Conservation (phyloP, 225 moss, liverwort and hornwort species). For the Straminergon stramineum region DNA sequence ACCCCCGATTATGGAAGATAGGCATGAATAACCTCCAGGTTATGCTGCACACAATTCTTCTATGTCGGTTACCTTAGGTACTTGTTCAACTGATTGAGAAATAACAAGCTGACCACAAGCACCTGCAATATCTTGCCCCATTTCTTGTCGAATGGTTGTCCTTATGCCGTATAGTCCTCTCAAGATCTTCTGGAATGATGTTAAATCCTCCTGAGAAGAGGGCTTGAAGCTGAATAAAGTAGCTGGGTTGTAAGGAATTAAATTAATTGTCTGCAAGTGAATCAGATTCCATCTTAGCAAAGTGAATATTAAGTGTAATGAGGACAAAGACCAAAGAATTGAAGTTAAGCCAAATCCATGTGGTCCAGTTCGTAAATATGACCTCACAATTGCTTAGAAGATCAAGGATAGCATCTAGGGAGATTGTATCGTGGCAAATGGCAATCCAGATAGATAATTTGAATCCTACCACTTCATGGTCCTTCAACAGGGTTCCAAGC, state of each 20-base stretch:
- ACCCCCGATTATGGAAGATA: background rate
- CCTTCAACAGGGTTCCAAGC: slow-evolving; percentile 71
- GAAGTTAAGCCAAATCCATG: background rate
- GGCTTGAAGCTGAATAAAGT: slow-evolving; percentile 60
- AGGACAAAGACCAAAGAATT: background rate
- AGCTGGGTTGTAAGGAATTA: slow-evolving; percentile 92
- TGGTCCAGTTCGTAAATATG: background rate
- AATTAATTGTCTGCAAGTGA: slow-evolving; percentile 65
- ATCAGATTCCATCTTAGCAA: background rate
- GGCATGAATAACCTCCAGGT: background rate
- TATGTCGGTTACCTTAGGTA: slow-evolving; percentile 24
- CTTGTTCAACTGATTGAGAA: slow-evolving; percentile 22
- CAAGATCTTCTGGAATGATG: slow-evolving; percentile 67
- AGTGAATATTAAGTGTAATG: background rate
- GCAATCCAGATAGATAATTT: background rate
- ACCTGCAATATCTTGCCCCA: slow-evolving; percentile 96
- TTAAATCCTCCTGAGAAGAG: slow-evolving; percentile 38
- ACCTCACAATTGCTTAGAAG: background rate
- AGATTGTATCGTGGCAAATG: background rate
- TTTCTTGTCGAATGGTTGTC: slow-evolving; percentile 88
- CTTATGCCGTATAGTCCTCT: slow-evolving; percentile 68
- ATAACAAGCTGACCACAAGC: slow-evolving; percentile 93
- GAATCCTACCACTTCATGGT: slow-evolving; percentile 58
- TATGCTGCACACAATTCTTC: slow-evolving; percentile 31
- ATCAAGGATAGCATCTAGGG: background rate